A percentile compares a stretch with the other conserved stretches of the same genome.
Conservation (phyloP, 768 basidiomycete genomes). For the Punctularia strigosozonata region DNA sequence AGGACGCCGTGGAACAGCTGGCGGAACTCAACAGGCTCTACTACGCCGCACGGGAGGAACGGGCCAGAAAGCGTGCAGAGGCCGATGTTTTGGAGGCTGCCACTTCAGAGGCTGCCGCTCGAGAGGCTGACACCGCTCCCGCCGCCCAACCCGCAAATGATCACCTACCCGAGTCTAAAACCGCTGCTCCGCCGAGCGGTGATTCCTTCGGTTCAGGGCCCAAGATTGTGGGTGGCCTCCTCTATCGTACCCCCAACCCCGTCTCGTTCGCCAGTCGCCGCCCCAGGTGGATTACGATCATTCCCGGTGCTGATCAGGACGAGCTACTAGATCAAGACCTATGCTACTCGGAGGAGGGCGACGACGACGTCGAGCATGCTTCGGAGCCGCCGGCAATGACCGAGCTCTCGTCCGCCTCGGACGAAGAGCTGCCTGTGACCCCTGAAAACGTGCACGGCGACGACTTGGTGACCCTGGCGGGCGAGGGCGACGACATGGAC, state of each 20-base stretch:
- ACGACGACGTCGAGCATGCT: too few species aligned
- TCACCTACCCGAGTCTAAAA: conserved; percentile 10
- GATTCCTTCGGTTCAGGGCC: conserved; percentile 17
- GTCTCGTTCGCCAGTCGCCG: conserved; percentile 47
- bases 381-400: not conserved
- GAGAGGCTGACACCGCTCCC: conserved; percentile 9
- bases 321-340: not conserved
- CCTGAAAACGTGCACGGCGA: conserved; percentile 52
- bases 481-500: not conserved
- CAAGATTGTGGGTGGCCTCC: conserved; percentile 27
- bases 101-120: too few species aligned
- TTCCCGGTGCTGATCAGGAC: not conserved
- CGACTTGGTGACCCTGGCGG: conserved; percentile 27
- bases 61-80: too few species aligned
- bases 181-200: too few species aligned
- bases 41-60: conserved; percentile 9
- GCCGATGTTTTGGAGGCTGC: too few species aligned
- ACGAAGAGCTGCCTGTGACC: conserved; percentile 39
- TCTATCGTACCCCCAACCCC: conserved; percentile 50
- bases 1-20: conserved; percentile 10
- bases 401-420: conserved; percentile 26
- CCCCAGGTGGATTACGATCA: conserved; percentile 32
- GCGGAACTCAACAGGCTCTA: conserved; percentile 13
- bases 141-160: conserved; percentile 16
- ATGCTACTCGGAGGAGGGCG: too few species aligned